Evolutionary conservation across 345 rosid genomes (phyloP).

Genomic region (Eucalyptus guilfoylei): DNA sequence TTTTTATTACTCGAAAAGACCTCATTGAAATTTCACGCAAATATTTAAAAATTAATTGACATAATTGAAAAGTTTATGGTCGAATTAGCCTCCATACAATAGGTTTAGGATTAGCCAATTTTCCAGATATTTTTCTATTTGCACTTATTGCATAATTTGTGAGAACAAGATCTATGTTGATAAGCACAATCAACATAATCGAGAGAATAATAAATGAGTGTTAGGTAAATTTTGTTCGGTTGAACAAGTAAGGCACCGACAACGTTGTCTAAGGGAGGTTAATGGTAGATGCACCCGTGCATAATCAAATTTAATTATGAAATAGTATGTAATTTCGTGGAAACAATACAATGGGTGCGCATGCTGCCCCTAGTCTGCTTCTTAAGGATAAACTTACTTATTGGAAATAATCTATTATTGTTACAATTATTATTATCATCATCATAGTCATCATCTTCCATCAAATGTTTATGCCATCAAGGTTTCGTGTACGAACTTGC

Average conservation of each 20-base stretch:
- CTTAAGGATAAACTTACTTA: not conserved
- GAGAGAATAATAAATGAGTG: not conserved
- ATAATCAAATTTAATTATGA: not conserved
- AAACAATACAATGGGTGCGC: not conserved
- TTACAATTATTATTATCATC: not conserved
- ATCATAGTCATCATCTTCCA: not conserved
- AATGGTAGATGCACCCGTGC: not conserved
- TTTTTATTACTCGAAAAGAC: rapidly evolving
- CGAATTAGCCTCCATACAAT: rapidly evolving
- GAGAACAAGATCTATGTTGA: not conserved
- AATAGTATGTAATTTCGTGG: not conserved
- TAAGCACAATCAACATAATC: not conserved
- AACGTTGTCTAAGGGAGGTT: too few relatives aligned
- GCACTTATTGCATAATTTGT: not conserved
- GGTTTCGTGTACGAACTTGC: not conserved
- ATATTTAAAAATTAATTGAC: not conserved
- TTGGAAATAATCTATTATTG: not conserved
- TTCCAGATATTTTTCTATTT: not conserved
- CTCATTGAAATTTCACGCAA: not conserved
- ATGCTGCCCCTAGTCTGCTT: not conserved
- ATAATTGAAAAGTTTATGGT: rapidly evolving
- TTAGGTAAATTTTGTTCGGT: not conserved
- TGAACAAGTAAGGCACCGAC: not conserved
- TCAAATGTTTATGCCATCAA: not conserved
- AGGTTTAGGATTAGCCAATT: not conserved